Evolutionary conservation across 2,329 filamentous ascomycete species (phyloP).

Genomic region (Phaeosphaeriaceae sp.): DNA sequence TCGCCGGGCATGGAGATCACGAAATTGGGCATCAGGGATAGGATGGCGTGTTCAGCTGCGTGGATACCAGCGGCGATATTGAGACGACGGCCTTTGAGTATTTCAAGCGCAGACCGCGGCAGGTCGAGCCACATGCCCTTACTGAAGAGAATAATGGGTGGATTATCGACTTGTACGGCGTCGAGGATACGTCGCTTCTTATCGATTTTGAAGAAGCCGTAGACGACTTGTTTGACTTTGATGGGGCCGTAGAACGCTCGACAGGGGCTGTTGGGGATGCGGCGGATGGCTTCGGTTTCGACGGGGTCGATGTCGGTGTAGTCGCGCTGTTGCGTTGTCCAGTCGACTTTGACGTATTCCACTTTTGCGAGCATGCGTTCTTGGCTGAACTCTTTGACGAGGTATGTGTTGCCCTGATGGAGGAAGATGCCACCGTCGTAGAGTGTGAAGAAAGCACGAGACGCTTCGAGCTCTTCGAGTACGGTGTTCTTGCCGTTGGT

Average conservation of each 20-base stretch:
- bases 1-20: slow-evolving; percentile 90
- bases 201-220: slow-evolving; percentile 98
- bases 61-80: slow-evolving; percentile 91
- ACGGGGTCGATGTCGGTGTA: slow-evolving; percentile 93
- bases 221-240: slow-evolving; percentile 85
- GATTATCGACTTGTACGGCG: slow-evolving; percentile 91
- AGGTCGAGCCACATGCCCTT: slow-evolving; percentile 98
- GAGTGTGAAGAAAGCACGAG: slow-evolving; percentile 91
- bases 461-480: slow-evolving; percentile 94
- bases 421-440: slow-evolving; percentile 98
- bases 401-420: slow-evolving; percentile 91
- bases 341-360: slow-evolving; percentile 87
- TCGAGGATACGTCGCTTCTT: slow-evolving; percentile 84
- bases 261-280: slow-evolving; percentile 68
- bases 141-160: slow-evolving; percentile 81
- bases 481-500: slow-evolving; percentile 83
- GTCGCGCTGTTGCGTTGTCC: slow-evolving; percentile 92
- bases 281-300: slow-evolving; percentile 86
- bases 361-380: slow-evolving; percentile 85
- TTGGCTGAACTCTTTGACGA: slow-evolving; percentile 86
- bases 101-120: slow-evolving; percentile 77
- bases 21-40: slow-evolving; percentile 87
- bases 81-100: slow-evolving; percentile 74
- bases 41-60: slow-evolving; percentile 89
- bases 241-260: slow-evolving; percentile 87